Evolutionary conservation across 2,329 filamentous ascomycete genomes (phyloP).

Genomic region (Aspergillus luchuensis): DNA sequence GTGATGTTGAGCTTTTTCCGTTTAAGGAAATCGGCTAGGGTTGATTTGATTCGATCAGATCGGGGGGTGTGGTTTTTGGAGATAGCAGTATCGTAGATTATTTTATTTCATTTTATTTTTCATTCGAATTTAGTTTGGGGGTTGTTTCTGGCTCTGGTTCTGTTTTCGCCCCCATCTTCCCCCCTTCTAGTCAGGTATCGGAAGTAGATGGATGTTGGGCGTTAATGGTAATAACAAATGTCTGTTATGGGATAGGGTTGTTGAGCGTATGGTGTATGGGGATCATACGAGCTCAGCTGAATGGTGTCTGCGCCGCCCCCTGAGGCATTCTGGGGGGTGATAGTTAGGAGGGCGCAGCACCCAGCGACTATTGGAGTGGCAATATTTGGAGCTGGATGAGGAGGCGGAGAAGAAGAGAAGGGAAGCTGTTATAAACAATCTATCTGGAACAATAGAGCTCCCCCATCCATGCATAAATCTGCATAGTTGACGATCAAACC

Average conservation of each 20-base stretch:
- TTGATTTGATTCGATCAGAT: background rate
- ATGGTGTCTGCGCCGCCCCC: background rate
- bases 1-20: background rate
- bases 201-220: background rate
- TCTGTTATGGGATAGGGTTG: background rate
- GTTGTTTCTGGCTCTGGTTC: background rate
- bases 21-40: background rate
- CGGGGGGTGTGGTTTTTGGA: too few relatives aligned
- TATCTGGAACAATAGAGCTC: background rate
- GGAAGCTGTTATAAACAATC: background rate
- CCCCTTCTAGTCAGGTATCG: background rate
- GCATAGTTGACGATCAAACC: conserved; percentile 1
- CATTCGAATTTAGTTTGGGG: background rate
- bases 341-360: background rate
- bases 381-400: background rate
- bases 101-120: background rate
- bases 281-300: background rate
- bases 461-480: conserved; percentile 1
- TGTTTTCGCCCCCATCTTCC: background rate
- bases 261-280: background rate
- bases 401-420: background rate
- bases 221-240: background rate
- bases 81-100: too few relatives aligned
- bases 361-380: background rate
- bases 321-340: background rate